A percentile compares a stretch with the other conserved stretches of the same genome.
These are phyloP conservation scores for Xylaria acuta DNA, from an alignment of 495 filamentous ascomycete species.

Conservation along the genomic window DNA sequence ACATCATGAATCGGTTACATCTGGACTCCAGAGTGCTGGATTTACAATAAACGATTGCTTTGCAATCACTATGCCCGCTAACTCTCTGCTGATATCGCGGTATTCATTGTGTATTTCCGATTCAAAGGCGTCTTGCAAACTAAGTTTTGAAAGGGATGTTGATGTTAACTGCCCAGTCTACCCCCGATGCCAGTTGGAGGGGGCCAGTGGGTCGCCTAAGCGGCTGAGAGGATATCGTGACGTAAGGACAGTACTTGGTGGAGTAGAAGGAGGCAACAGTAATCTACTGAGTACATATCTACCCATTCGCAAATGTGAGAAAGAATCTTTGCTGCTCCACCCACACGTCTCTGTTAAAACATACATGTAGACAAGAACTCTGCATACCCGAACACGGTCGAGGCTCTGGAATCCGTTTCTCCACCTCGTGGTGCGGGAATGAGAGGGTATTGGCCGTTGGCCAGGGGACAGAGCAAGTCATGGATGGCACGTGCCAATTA, in stretches of 20 bases:
- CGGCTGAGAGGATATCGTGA: not conserved
- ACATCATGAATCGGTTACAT: not conserved
- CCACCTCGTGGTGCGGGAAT: conserved; percentile 14
- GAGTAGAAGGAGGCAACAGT: not conserved
- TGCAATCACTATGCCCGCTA: too few species aligned
- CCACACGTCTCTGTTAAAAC: not conserved
- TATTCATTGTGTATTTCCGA: not conserved
- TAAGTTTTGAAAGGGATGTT: not conserved
- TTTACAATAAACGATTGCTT: not conserved
- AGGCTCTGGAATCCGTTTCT: conserved; percentile 14
- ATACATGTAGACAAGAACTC: not conserved
- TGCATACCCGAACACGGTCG: too few species aligned
- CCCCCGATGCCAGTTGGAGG: not conserved
- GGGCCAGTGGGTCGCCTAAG: not conserved
- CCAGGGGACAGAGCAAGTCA: not conserved
- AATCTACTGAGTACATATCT: too few species aligned
- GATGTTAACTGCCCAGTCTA: not conserved
- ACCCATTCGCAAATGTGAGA: too few species aligned
- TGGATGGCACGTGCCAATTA: conserved; percentile 8
- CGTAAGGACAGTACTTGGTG: conserved; percentile 2
- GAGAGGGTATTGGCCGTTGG: conserved; percentile 14
- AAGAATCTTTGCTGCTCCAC: not conserved
- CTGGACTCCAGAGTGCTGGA: not conserved
- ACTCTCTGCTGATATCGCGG: not conserved
- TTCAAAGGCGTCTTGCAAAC: not conserved